Base-by-base conservation (phyloP, 352 stramenopile genomes). In the Nothophytophthora sp. region DNA sequence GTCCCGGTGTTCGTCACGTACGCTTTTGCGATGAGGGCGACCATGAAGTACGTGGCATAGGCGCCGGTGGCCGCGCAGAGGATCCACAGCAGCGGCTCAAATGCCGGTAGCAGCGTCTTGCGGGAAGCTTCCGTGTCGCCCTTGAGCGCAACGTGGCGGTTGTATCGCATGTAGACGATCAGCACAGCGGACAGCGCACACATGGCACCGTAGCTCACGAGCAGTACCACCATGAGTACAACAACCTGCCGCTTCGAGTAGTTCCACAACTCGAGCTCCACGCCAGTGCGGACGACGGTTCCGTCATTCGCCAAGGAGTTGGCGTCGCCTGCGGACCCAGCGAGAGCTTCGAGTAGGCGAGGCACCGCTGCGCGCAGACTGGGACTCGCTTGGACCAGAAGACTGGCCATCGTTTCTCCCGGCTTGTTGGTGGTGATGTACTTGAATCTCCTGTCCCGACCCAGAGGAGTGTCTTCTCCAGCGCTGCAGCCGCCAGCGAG, bases 11-110 rank as follows among this genome's bases (percentile, higher is more conserved):
- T 56, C 0, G 47, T 20, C 5, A 53, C 29, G 39, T 69, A 77
- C 9, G 57, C 51, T 6, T 61, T 56, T 1, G 53, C 33, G 13
- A 63, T 55, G 19, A 78, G 24, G 0, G 54, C 43, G 23, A 60
- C 52, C 34, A 63, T 56, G 22, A 76, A 72, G 34, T 72, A 74
- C 33, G 75, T 13, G 4, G 68, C 61, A 32, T 62, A 81, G 10
- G 23, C 24, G 0, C 64, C 65, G 5, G 64, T 67, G 0, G 56
- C 51, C 23, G 30, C 33, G 20, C 54, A 59, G 25, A 81, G 47
- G 13, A 78, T 55, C 73, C 70, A 81, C 19, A 84, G 50, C 22
- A 84, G 12, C 4, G 70, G 73, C 33, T 85, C 64, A 41, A 85
- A 82, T 3, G 73, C 55, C 7, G 73, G 73, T 4, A 85, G 46